These are phyloP conservation scores for Polymyxa betae DNA, from an alignment of 208 protist species.

Conservation along the genomic window DNA sequence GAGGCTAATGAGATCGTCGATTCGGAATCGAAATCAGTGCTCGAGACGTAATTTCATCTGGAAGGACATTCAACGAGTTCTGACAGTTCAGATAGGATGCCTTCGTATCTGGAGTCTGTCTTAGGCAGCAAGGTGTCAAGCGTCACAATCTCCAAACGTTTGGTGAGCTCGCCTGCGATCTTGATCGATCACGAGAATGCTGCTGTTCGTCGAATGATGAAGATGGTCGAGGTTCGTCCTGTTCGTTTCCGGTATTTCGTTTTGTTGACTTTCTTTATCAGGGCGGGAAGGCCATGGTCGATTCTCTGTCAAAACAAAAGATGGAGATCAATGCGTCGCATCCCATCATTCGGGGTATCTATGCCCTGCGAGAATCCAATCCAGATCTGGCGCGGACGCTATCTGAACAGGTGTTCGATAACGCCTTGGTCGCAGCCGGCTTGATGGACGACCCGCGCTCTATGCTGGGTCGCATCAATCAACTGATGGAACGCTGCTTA, in stretches of 20 bases:
- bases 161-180: conserved; percentile 61
- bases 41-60: not conserved
- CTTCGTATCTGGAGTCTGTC: not conserved
- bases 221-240: conserved; percentile 55
- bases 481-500: conserved; percentile 47
- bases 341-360: conserved; percentile 57
- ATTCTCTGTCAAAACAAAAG: conserved; percentile 53
- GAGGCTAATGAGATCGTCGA: not conserved
- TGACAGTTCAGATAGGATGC: not conserved
- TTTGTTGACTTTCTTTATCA: not conserved
- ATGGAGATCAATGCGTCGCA: conserved; percentile 65
- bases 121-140: not conserved
- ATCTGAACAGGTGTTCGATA: conserved; percentile 62
- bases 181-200: conserved; percentile 56
- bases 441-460: conserved; percentile 62
- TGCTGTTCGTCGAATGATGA: conserved; percentile 63
- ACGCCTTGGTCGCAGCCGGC: conserved; percentile 63
- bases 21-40: too few relatives aligned
- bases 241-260: not conserved
- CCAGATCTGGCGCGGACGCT: conserved; percentile 7
- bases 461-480: conserved; percentile 58
- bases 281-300: conserved; percentile 12
- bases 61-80: not conserved
- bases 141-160: conserved; percentile 40
- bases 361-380: not conserved